A percentile compares a stretch with the other conserved stretches of the same genome.
These are phyloP conservation scores for Colletotrichum simmondsii DNA, from an alignment of 2,329 filamentous ascomycete species.

Conservation along the genomic window DNA sequence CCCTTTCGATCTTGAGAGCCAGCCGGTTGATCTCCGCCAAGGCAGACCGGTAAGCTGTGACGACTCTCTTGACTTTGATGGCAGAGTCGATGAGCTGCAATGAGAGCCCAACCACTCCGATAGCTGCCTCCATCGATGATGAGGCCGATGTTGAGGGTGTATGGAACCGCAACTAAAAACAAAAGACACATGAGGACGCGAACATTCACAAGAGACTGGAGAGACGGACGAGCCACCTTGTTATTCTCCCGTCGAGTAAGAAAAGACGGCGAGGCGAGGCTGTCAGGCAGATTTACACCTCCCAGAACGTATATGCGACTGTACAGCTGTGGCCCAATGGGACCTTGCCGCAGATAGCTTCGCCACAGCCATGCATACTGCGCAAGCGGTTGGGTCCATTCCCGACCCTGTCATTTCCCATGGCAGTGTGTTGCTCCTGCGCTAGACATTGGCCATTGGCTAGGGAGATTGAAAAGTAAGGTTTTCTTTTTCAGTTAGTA, in stretches of 20 bases:
- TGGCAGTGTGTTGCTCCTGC: background rate
- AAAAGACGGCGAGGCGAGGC: background rate
- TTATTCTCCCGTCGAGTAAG: background rate
- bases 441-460: background rate
- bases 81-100: slow-evolving; percentile 19
- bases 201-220: background rate
- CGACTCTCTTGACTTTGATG: slow-evolving; percentile 64
- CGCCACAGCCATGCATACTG: background rate
- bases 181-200: background rate
- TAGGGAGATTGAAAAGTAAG: background rate
- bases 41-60: slow-evolving; percentile 41
- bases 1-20: background rate
- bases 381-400: background rate
- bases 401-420: background rate
- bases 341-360: background rate
- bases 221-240: background rate
- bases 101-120: slow-evolving; percentile 22
- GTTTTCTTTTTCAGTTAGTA: background rate
- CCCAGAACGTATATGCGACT: background rate
- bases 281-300: background rate
- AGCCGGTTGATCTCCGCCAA: slow-evolving; percentile 7
- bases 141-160: background rate
- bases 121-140: slow-evolving; percentile 18
- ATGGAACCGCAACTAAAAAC: background rate
- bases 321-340: background rate